phyloP scores from a whole-genome alignment of 768 basidiomycete genomes.

The Boletus speciosus region DNA sequence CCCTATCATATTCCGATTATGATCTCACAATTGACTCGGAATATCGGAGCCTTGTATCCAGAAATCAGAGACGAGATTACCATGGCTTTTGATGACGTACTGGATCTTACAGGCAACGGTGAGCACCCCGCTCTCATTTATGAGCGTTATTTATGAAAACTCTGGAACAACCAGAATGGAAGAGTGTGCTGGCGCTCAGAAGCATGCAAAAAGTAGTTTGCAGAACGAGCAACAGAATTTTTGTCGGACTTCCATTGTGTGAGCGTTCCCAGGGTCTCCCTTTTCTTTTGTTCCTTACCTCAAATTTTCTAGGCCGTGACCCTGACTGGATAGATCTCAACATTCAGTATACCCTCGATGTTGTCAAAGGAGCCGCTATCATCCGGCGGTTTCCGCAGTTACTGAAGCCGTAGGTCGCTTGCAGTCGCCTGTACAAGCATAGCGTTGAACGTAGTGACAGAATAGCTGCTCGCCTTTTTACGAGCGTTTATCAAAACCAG shows the following conservation, averaged over 20 bases:
- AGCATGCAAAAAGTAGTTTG: conserved; percentile 8
- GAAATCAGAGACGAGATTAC: conserved; percentile 43
- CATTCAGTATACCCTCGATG: conserved; percentile 29
- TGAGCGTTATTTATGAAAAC: no score
- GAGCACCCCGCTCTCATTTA: not conserved
- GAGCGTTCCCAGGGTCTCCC: not conserved
- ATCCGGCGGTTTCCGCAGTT: conserved; percentile 30
- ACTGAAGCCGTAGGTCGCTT: not conserved
- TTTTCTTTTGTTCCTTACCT: not conserved
- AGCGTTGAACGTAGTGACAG: not conserved
- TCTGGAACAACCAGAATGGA: conserved; percentile 38
- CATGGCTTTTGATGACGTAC: conserved; percentile 36
- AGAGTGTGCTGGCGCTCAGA: conserved; percentile 24
- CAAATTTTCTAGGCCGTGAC: conserved; percentile 35
- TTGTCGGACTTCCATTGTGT: conserved; percentile 52
- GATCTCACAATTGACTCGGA: conserved; percentile 31
- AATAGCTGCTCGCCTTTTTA: conserved; percentile 7
- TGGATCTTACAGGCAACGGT: conserved; percentile 25
- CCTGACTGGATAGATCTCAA: conserved; percentile 33
- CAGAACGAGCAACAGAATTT: conserved; percentile 42
- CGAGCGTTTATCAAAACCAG: not conserved
- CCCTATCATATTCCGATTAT: conserved; percentile 17
- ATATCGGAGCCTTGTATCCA: conserved; percentile 36
- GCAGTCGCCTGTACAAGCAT: not conserved
- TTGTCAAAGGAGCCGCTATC: conserved; percentile 16